Base-by-base conservation (phyloP, 23 red algal species). In the Gracilaria caudata region DNA sequence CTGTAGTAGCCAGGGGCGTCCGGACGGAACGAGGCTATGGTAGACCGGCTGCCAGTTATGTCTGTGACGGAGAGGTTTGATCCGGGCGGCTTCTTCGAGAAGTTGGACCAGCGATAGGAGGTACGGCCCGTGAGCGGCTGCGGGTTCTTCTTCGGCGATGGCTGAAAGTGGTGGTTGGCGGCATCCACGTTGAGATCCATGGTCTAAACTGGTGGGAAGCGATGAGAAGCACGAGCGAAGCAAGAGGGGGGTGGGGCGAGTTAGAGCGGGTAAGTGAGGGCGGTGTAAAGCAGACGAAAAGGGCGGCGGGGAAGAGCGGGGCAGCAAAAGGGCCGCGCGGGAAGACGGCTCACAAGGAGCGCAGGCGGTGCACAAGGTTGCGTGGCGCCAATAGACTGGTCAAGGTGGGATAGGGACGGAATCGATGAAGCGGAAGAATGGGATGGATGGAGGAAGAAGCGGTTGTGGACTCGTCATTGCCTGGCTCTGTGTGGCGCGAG, bases 71-170 rank as follows among this genome's bases (percentile, higher is more conserved):
- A 74, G 9, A 89, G 40, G n/a, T 89, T 79, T 55, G 63, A 78
- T 41, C 37, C 68, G 29, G 26, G 13, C 21, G 85, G 85, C 35
- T 73, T 86, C 29, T 65, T 25, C 3, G 38, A n/a, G 51, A 75
- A 65, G 26, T 64, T 63, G 56, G 68, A 89, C 85, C 85, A 89
- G 43, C 85, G 85, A 49, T 89, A 89, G 9, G 85, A 79, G 47
- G 85, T 89, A 35, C 85, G 85, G 16, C 85, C 85, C 85, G 77
- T 89, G 54, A 89, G 71, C 21, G 85, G 74, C 19, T 46, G 51
- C 51, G 77, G 38, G 3, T 37, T 43, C 17, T 54, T 80, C 51
- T 39, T 60, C 0, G 35, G 24, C 4, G 25, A 16, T 14, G 77
- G 7, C 12, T 60, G 33, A 10, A 33, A 49, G n/a, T 58, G 51